These are phyloP conservation scores for Gypsophila paniculata DNA, from an alignment of 179 eudicot genomes.

Conservation along the genomic window DNA sequence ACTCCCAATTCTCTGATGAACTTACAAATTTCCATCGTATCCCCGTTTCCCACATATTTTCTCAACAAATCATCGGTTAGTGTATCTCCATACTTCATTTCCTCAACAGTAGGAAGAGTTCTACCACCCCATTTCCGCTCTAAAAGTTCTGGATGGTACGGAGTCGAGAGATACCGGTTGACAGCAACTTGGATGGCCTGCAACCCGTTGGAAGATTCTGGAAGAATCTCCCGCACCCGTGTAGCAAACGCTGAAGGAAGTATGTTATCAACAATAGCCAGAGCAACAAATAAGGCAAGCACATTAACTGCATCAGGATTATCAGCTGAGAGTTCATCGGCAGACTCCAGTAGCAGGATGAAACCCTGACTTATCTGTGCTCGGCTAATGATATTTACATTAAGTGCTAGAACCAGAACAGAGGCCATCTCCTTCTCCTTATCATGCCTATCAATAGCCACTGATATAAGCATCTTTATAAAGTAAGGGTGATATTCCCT, in stretches of 20 bases:
- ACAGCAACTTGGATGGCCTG: slow-evolving; percentile 77
- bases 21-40: slow-evolving; percentile 79
- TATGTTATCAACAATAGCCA: slow-evolving; percentile 94
- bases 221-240: slow-evolving; percentile 56
- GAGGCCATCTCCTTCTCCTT: slow-evolving; percentile 99
- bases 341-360: slow-evolving; percentile 78
- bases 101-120: slow-evolving; percentile 82
- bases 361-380: slow-evolving; percentile 88
- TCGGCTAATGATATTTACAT: slow-evolving; percentile 74
- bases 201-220: slow-evolving; percentile 62
- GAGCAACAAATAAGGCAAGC: slow-evolving; percentile 80
- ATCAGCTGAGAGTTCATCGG: slow-evolving; percentile 88
- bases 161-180: slow-evolving; percentile 98
- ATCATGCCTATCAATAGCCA: slow-evolving; percentile 96
- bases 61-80: slow-evolving; percentile 47
- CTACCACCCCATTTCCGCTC: slow-evolving; percentile 94
- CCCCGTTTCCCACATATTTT: slow-evolving; percentile 82
- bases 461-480: slow-evolving; percentile 80
- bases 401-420: slow-evolving; percentile 81
- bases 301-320: slow-evolving; percentile 79
- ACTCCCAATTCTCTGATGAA: slow-evolving; percentile 86
- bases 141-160: slow-evolving; percentile 94
- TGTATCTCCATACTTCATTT: slow-evolving; percentile 72
- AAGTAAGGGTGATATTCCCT: slow-evolving; percentile 85
- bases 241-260: slow-evolving; percentile 87